phyloP scores from a whole-genome alignment of 768 basidiomycete genomes.

The Xanthoconium stramineum region DNA sequence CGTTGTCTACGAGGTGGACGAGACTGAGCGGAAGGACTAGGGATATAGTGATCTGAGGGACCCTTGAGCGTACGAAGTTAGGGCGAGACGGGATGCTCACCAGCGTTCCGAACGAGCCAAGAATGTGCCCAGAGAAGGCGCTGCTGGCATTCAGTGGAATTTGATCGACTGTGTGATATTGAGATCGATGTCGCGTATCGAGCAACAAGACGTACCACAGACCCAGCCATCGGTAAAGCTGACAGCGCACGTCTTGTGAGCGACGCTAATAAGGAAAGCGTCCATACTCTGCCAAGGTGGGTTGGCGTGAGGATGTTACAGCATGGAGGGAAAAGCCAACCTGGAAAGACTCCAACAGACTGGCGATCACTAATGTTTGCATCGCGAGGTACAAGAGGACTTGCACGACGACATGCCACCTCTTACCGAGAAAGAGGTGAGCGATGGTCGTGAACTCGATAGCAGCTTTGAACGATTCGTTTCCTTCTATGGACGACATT shows the following conservation, averaged over 20 bases:
- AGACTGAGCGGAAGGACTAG: constrained; percentile 24
- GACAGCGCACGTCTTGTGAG: constrained; percentile 26
- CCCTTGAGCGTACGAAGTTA: neutral
- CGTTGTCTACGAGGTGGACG: constrained; percentile 22
- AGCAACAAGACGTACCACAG: constrained; percentile 14
- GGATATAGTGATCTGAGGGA: constrained; percentile 14
- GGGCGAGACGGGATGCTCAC: neutral
- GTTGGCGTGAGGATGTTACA: neutral
- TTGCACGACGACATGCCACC: constrained; percentile 23
- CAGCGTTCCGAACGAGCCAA: constrained; percentile 23
- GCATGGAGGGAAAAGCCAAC: neutral
- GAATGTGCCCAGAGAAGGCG: constrained; percentile 21
- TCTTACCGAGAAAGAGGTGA: constrained; percentile 23
- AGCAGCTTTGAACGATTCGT: constrained; percentile 21
- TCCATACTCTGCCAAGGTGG: constrained; percentile 18
- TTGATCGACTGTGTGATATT: constrained; percentile 7
- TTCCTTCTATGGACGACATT: constrained; percentile 27
- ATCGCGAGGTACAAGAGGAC: constrained; percentile 19
- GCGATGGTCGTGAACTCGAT: constrained; percentile 27
- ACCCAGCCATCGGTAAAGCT: constrained; percentile 22
- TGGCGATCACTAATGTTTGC: constrained; percentile 22
- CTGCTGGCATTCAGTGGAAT: constrained; percentile 5
- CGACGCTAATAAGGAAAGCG: constrained; percentile 19
- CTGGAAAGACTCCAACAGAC: constrained; percentile 26
- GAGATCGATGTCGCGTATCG: neutral